These are phyloP conservation scores for Phialemonium atrogriseum DNA, from an alignment of 2,329 filamentous ascomycete genomes.

Conservation along the genomic window DNA sequence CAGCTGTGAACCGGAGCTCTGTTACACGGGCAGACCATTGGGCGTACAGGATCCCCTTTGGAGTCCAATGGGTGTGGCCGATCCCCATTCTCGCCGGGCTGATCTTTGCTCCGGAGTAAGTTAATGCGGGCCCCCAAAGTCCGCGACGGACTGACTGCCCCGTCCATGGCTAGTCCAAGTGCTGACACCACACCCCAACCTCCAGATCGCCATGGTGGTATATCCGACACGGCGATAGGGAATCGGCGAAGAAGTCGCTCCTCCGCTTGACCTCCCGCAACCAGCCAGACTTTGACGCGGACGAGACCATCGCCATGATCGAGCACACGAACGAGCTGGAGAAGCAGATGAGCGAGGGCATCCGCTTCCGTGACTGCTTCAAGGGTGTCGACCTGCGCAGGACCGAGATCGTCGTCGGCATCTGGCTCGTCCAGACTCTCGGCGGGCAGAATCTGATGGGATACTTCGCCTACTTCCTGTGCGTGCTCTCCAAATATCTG, in stretches of 20 bases:
- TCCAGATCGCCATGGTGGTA: constrained; percentile 37
- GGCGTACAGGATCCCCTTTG: constrained; percentile 22
- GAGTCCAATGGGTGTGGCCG: constrained; percentile 30
- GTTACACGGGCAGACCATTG: constrained; percentile 22
- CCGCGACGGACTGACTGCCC: not conserved
- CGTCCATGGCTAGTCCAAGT: not conserved
- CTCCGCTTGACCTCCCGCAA: constrained; percentile 19
- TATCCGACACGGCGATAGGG: constrained; percentile 27
- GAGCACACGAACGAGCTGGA: constrained; percentile 38
- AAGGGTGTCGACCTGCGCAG: constrained; percentile 40
- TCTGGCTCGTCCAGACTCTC: constrained; percentile 40
- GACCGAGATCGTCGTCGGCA: constrained; percentile 41
- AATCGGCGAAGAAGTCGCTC: constrained; percentile 23
- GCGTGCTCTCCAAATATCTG: constrained; percentile 6
- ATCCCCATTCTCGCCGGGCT: constrained; percentile 22
- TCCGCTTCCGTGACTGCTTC: constrained; percentile 43
- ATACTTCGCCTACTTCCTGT: constrained; percentile 36
- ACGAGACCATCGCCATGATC: constrained; percentile 30
- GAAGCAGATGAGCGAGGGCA: constrained; percentile 28
- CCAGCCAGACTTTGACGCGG: constrained; percentile 21
- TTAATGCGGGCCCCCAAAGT: not conserved
- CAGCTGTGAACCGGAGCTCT: constrained; percentile 30
- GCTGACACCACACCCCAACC: not conserved
- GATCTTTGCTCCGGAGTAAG: constrained; percentile 27
- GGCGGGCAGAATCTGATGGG: constrained; percentile 41